phyloP scores from a whole-genome alignment of 345 rosid genomes.

The Pugionium cornutum region DNA sequence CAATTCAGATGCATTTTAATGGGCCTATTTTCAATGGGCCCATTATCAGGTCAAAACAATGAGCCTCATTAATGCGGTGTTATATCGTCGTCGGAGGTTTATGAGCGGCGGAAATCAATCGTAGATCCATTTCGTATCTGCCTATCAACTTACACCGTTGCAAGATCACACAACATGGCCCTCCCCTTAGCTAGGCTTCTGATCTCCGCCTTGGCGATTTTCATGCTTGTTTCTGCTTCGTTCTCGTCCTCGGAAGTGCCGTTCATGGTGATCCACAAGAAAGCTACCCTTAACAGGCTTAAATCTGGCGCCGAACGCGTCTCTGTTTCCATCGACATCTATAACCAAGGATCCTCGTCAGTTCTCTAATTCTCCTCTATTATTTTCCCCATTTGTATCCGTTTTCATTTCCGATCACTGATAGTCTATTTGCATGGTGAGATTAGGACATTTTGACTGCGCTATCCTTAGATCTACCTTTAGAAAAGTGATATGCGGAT shows the following conservation, averaged over 20 bases:
- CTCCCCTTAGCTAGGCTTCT: conserved; percentile 26
- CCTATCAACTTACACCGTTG: no score
- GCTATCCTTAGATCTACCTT: no score
- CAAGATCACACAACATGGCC: conserved; percentile 9
- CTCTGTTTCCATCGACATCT: conserved; percentile 74
- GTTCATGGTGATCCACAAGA: conserved; percentile 79
- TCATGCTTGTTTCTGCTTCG: conserved; percentile 48
- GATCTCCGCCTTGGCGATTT: conserved; percentile 38
- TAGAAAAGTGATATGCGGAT: no score
- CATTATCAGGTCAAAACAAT: no score
- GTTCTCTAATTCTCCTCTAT: conserved; percentile 29
- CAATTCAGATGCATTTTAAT: no score
- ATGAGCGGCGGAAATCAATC: no score
- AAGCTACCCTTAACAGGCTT: conserved; percentile 62
- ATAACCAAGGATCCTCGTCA: conserved; percentile 84
- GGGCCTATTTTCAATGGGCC: no score
- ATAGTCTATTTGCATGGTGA: not conserved
- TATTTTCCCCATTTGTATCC: no score
- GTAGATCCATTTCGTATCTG: no score
- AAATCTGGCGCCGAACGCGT: conserved; percentile 80
- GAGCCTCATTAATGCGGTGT: no score
- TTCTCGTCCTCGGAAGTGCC: conserved; percentile 63
- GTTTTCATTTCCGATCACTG: no score
- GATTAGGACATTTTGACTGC: not conserved
- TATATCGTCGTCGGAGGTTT: no score